Conservation (phyloP, 257 asterid species). For the Gentiana dahurica region DNA sequence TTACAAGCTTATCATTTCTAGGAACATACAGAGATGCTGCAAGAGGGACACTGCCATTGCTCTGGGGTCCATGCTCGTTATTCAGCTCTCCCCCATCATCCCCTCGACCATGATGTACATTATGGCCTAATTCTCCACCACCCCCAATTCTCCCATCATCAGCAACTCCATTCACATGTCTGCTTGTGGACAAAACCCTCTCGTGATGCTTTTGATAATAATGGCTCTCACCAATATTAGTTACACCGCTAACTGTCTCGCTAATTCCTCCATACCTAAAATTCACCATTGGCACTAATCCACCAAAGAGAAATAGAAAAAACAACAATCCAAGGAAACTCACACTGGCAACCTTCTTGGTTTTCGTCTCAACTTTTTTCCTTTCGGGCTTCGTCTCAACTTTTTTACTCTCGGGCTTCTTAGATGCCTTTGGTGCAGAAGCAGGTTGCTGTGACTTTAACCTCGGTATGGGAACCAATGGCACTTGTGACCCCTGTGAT, state of each 20-base stretch:
- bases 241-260: slow-evolving; percentile 44
- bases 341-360: slow-evolving; percentile 86
- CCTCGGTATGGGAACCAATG: slow-evolving; percentile 89
- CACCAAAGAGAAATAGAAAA: slow-evolving; percentile 68
- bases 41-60: slow-evolving; percentile 23
- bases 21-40: slow-evolving; percentile 26
- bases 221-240: slow-evolving; percentile 25
- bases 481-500: slow-evolving; percentile 92
- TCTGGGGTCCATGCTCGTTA: slow-evolving; percentile 7
- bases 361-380: slow-evolving; percentile 59
- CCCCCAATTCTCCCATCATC: slow-evolving; percentile 24
- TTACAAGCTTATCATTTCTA: slow-evolving; percentile 27
- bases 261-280: slow-evolving; percentile 58
- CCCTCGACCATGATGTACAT: slow-evolving; percentile 13
- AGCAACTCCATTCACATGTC: slow-evolving; percentile 20
- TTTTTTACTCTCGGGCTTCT: slow-evolving; percentile 60
- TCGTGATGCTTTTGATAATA: slow-evolving; percentile 44
- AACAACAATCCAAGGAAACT: slow-evolving; percentile 81
- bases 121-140: slow-evolving; percentile 26
- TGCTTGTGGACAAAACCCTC: slow-evolving; percentile 33
- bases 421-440: slow-evolving; percentile 41
- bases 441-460: slow-evolving; percentile 56
- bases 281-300: slow-evolving; percentile 77
- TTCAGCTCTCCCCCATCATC: slow-evolving; percentile 19
- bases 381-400: slow-evolving; percentile 41